These are phyloP conservation scores for Trichoderma oligosporum DNA, from an alignment of 2,329 filamentous ascomycete genomes.

Conservation along the genomic window DNA sequence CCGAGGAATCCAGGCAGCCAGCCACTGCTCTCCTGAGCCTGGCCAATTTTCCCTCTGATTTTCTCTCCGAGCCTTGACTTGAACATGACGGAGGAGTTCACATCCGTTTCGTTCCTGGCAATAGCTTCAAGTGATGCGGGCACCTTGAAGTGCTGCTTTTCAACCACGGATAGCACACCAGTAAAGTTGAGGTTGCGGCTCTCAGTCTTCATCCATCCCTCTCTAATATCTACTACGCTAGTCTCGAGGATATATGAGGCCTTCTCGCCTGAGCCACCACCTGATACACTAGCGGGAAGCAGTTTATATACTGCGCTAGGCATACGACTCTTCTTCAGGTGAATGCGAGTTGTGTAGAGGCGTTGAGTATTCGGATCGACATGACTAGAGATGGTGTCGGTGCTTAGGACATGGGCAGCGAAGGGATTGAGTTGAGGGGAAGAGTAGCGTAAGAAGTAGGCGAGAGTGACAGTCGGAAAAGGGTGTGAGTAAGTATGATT, in stretches of 20 bases:
- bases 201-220: constrained; percentile 81
- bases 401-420: constrained; percentile 75
- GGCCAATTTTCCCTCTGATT: constrained; percentile 52
- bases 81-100: constrained; percentile 71
- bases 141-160: constrained; percentile 65
- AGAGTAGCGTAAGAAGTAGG: constrained; percentile 85
- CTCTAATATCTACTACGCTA: constrained; percentile 71
- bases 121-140: constrained; percentile 32
- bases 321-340: constrained; percentile 76
- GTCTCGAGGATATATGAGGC: constrained; percentile 78
- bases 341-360: constrained; percentile 73
- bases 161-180: constrained; percentile 72
- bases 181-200: constrained; percentile 79
- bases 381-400: constrained; percentile 72
- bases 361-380: constrained; percentile 71
- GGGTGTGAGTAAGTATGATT: constrained; percentile 74
- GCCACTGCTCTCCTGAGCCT: constrained; percentile 44
- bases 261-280: constrained; percentile 60
- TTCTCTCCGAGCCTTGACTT: constrained; percentile 68
- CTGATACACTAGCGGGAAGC: constrained; percentile 65
- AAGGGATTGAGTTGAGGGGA: constrained; percentile 69
- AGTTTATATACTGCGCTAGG: constrained; percentile 72
- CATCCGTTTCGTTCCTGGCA: constrained; percentile 52
- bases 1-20: constrained; percentile 53
- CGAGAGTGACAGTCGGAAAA: constrained; percentile 80